A percentile compares a stretch with the other conserved stretches of the same genome.
These are phyloP conservation scores for Heteromeles arbutifolia DNA, from an alignment of 306 rosid genomes.

Conservation along the genomic window DNA sequence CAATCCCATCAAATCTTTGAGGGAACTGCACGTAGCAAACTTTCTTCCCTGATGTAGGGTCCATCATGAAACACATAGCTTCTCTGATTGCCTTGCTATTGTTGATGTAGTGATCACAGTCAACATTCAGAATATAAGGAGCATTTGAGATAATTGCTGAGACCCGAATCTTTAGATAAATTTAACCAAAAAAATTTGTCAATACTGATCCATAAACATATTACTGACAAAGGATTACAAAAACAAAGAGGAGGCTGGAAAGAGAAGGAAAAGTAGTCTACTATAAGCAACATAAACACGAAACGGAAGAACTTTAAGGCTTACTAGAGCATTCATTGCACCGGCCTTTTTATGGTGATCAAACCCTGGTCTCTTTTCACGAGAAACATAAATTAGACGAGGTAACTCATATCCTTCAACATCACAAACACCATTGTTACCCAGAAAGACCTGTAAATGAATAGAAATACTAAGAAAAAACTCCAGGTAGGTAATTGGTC, in stretches of 20 bases:
- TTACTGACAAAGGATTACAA: neutral
- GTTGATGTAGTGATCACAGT: conserved; percentile 97
- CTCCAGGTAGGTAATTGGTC: too few species aligned
- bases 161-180: conserved; percentile 61
- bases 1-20: conserved; percentile 96
- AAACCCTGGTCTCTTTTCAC: conserved; percentile 96
- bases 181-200: conserved; percentile 4
- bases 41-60: conserved; percentile 85
- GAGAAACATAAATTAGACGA: conserved; percentile 80
- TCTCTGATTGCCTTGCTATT: conserved; percentile 95
- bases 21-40: conserved; percentile 96
- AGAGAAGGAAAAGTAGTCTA: neutral
- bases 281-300: neutral
- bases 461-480: neutral
- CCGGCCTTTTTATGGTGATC: conserved; percentile 98
- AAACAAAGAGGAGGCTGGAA: neutral
- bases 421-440: conserved; percentile 77
- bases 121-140: conserved; percentile 84
- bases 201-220: neutral
- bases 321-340: conserved; percentile 92
- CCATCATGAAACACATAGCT: conserved; percentile 99
- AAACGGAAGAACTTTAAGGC: conserved; percentile 7
- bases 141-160: conserved; percentile 84
- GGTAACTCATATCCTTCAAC: conserved; percentile 85
- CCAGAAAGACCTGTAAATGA: conserved; percentile 66